Base-by-base conservation (phyloP, 73 alveolate genomes). In the Vitrella brassicaformis region DNA sequence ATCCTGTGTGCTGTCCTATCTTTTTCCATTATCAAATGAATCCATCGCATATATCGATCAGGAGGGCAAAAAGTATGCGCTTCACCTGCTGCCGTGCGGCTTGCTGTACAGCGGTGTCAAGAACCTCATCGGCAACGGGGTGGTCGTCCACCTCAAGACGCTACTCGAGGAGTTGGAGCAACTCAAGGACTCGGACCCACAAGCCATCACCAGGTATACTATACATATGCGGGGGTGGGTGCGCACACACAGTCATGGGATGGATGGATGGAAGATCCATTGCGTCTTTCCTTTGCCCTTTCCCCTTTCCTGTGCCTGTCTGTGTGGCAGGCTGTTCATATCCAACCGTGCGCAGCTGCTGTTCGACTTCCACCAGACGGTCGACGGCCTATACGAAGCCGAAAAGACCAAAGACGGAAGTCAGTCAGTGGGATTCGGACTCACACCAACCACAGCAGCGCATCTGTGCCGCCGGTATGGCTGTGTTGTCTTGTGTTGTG, bases 11-110 rank as follows among this genome's bases (percentile, higher is more conserved):
- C n/a, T n/a, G n/a, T n/a, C n/a, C n/a, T n/a, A n/a, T n/a, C n/a
- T n/a, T n/a, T n/a, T n/a, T n/a, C n/a, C n/a, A n/a, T n/a, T n/a
- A n/a, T n/a, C n/a, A n/a, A n/a, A n/a, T n/a, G n/a, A n/a, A n/a
- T n/a, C n/a, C n/a, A n/a, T 14, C 14, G 56, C 56, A 39, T 39
- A 14, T 14, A 14, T 39, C 56, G 56, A 8, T 39, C 56, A 39
- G 56, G 56, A 14, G 14, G 96, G 98, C 30, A 81, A 76, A 47
- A 93, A 93, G 71, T 94, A 92, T 70, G 96, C 96, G 27, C 92
- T 94, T 83, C 99, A 94, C 75, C 84, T 94, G 46, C 88, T 94
- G 28, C 99, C 99, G 14, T 93, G 98, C 67, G 99, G 99, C 31
- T 86, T 94, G 71, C 82, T 94, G 28, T 89, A 94, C 90, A 75